Percentiles rank a stretch among this genome's conserved stretches.
phyloP scores from a whole-genome alignment of 1,284 basidiomycete species.

The Waitea zeae region DNA sequence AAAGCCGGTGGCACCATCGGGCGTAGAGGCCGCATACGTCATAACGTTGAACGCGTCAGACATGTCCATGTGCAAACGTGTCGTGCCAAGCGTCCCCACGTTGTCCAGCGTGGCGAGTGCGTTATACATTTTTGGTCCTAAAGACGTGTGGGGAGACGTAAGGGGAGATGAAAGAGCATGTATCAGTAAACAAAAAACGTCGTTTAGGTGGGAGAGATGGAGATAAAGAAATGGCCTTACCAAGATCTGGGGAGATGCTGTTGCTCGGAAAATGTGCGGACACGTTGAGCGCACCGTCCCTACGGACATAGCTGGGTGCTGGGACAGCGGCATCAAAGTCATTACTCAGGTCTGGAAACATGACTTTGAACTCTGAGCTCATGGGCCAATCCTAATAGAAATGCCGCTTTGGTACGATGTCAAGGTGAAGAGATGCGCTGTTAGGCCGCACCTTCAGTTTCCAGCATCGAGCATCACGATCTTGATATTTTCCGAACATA shows the following conservation, averaged over 20 bases:
- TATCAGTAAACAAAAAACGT: constrained; percentile 15
- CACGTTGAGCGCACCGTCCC: constrained; percentile 79
- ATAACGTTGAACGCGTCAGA: constrained; percentile 91
- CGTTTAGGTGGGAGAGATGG: constrained; percentile 20
- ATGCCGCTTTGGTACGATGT: no score
- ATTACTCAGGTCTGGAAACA: constrained; percentile 76
- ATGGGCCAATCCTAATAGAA: constrained; percentile 78
- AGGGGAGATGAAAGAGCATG: constrained; percentile 2
- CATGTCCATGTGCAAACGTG: constrained; percentile 91
- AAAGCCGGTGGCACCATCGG: constrained; percentile 54
- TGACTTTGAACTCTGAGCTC: constrained; percentile 65
- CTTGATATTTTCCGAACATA: constrained; percentile 55
- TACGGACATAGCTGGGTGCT: constrained; percentile 73
- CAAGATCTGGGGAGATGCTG: constrained; percentile 76
- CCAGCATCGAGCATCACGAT: constrained; percentile 38
- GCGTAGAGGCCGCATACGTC: constrained; percentile 48
- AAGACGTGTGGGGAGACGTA: constrained; percentile 2
- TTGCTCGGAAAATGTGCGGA: constrained; percentile 79
- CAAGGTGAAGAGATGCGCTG: constrained; percentile 1
- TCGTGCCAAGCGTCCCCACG: constrained; percentile 61
- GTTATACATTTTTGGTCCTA: constrained; percentile 73
- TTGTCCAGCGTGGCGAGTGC: constrained; percentile 48
- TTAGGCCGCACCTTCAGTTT: constrained; percentile 70
- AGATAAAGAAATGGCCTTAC: constrained; percentile 25
- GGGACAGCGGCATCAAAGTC: constrained; percentile 79